Conservation (phyloP, 177 flowering plant genomes). For the Telopea speciosissima region DNA sequence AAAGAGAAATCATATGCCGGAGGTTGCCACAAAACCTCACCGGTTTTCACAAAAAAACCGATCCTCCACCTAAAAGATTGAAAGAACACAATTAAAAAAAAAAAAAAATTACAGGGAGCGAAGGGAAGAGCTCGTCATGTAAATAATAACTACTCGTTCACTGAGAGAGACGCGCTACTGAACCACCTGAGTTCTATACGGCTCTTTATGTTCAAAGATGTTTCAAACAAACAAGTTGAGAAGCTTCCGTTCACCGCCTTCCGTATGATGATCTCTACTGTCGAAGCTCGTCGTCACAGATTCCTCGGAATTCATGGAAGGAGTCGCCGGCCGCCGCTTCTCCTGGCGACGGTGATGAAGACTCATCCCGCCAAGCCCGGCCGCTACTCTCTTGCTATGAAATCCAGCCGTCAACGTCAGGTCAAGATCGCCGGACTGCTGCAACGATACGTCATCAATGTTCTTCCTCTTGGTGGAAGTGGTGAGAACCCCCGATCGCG, state of each 20-base stretch:
- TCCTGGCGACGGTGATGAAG: neutral
- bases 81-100: constrained; percentile 7
- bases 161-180: too few relatives aligned
- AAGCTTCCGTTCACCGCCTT: constrained; percentile 12
- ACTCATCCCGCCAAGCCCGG: neutral
- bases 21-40: constrained; percentile 10
- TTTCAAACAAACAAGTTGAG: constrained; percentile 17
- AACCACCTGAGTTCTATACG: neutral
- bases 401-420: constrained; percentile 8
- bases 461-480: neutral
- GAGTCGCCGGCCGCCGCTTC: constrained; percentile 43
- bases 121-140: too few relatives aligned
- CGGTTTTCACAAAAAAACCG: constrained; percentile 7
- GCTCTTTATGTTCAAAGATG: neutral
- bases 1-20: constrained; percentile 7
- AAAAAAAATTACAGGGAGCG: neutral
- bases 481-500: neutral
- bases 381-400: neutral
- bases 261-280: constrained; percentile 13
- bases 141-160: too few relatives aligned
- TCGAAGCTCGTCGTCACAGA: constrained; percentile 53
- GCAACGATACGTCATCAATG: neutral
- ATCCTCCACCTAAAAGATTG: neutral
- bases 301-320: constrained; percentile 63
- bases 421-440: constrained; percentile 10